Conservation (phyloP, 1,284 basidiomycete genomes). For the Rhodotorula glutinis region DNA sequence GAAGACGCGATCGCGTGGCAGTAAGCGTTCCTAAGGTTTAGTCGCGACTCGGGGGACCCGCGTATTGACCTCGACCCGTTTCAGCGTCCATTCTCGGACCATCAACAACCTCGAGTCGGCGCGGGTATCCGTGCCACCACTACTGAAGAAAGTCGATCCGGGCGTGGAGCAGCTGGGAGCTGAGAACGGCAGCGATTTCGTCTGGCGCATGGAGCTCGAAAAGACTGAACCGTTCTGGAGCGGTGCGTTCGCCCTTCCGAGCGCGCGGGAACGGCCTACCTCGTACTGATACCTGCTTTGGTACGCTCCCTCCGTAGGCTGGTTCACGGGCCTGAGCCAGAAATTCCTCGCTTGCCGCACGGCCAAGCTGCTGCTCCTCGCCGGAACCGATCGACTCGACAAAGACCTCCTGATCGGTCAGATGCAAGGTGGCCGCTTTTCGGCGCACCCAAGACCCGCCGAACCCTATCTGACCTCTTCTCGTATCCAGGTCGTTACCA, state of each 20-base stretch:
- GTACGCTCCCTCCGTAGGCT: slow-evolving; percentile 56
- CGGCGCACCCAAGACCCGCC: too few species aligned
- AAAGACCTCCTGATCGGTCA: slow-evolving; percentile 95
- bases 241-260: slow-evolving; percentile 56
- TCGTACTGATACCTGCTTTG: too few species aligned
- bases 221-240: slow-evolving; percentile 86
- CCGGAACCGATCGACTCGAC: slow-evolving; percentile 89
- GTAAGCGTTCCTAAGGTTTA: slow-evolving; percentile 54
- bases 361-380: slow-evolving; percentile 81
- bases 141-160: slow-evolving; percentile 59
- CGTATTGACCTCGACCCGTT: too few species aligned
- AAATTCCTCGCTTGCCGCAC: slow-evolving; percentile 72
- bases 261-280: not conserved
- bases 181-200: slow-evolving; percentile 33
- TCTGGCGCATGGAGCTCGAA: slow-evolving; percentile 80
- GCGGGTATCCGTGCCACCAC: slow-evolving; percentile 75
- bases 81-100: slow-evolving; percentile 67
- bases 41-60: slow-evolving; percentile 8
- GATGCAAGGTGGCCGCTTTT: slow-evolving; percentile 60
- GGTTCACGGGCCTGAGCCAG: slow-evolving; percentile 80
- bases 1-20: slow-evolving; percentile 94
- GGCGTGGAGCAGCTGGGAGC: slow-evolving; percentile 12
- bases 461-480: not conserved
- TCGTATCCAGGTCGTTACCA: slow-evolving; percentile 82
- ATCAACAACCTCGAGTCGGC: slow-evolving; percentile 77